These are phyloP conservation scores for Russula dissimulans DNA, from an alignment of 768 basidiomycete genomes.

Conservation along the genomic window DNA sequence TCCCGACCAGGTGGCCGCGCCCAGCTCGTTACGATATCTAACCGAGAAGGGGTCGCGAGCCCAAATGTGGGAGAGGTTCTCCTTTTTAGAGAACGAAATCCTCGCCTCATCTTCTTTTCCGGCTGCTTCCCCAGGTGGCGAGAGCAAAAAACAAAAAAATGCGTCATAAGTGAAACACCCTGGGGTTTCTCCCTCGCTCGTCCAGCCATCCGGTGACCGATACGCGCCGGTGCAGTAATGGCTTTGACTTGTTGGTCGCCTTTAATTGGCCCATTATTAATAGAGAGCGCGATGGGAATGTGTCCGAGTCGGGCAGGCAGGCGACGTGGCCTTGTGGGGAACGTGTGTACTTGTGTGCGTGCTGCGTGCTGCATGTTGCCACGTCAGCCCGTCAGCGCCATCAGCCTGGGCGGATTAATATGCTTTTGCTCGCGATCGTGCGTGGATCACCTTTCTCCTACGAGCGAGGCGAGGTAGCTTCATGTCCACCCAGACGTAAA, in stretches of 20 bases:
- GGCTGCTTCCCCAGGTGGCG: not conserved
- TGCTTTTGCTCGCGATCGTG: no score
- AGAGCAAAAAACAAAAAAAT: not conserved
- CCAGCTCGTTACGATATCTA: not conserved
- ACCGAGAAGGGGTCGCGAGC: not conserved
- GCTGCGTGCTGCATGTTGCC: no score
- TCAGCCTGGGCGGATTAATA: no score
- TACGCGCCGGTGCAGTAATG: no score
- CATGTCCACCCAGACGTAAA: not conserved
- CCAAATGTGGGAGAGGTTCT: not conserved
- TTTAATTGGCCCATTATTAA: not conserved
- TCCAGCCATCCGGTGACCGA: not conserved
- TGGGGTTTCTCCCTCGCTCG: not conserved
- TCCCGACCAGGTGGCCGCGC: not conserved
- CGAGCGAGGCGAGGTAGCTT: not conserved
- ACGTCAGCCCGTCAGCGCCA: no score
- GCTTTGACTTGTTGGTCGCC: not conserved
- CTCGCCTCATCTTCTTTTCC: not conserved
- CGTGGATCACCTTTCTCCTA: not conserved
- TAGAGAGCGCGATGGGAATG: not conserved
- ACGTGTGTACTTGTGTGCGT: not conserved
- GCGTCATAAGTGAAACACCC: not conserved
- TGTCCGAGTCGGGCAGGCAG: not conserved
- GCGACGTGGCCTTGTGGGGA: not conserved
- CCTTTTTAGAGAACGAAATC: not conserved